Conservation (phyloP, 768 basidiomycete genomes). For the Clavaria fumosa region DNA sequence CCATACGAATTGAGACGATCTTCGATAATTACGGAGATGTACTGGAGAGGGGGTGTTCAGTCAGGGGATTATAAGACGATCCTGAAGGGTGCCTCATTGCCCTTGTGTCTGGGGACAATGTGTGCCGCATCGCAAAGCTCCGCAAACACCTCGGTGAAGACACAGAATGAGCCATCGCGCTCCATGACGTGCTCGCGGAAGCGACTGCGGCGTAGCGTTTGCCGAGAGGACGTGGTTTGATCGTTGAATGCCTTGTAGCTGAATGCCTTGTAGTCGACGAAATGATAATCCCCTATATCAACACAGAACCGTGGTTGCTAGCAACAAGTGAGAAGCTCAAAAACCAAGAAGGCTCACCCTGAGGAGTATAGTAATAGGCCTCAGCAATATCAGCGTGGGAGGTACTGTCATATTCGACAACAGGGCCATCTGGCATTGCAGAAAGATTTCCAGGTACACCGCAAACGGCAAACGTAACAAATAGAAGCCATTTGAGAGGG, state of each 20-base stretch:
- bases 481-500: slow-evolving; percentile 12
- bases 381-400: slow-evolving; percentile 3
- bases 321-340: neutral
- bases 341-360: slow-evolving; percentile 8
- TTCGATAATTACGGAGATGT: slow-evolving; percentile 7
- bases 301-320: neutral
- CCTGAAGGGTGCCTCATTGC: slow-evolving; percentile 7
- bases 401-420: slow-evolving; percentile 10
- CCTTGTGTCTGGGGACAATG: slow-evolving; percentile 8
- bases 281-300: slow-evolving; percentile 8
- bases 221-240: slow-evolving; percentile 10
- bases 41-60: no score
- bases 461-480: slow-evolving; percentile 8
- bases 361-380: slow-evolving; percentile 11
- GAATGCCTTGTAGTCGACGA: no score
- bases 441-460: slow-evolving; percentile 9
- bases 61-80: slow-evolving; percentile 2
- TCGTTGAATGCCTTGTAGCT: slow-evolving; percentile 10
- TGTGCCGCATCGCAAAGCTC: slow-evolving; percentile 4
- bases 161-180: slow-evolving; percentile 7
- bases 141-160: slow-evolving; percentile 1
- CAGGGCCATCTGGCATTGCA: slow-evolving; percentile 8
- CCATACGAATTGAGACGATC: slow-evolving; percentile 4
- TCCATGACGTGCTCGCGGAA: slow-evolving; percentile 5
- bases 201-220: slow-evolving; percentile 2